These are phyloP conservation scores for Leishmania aethiopica DNA, from an alignment of 208 protist species.

Conservation along the genomic window DNA sequence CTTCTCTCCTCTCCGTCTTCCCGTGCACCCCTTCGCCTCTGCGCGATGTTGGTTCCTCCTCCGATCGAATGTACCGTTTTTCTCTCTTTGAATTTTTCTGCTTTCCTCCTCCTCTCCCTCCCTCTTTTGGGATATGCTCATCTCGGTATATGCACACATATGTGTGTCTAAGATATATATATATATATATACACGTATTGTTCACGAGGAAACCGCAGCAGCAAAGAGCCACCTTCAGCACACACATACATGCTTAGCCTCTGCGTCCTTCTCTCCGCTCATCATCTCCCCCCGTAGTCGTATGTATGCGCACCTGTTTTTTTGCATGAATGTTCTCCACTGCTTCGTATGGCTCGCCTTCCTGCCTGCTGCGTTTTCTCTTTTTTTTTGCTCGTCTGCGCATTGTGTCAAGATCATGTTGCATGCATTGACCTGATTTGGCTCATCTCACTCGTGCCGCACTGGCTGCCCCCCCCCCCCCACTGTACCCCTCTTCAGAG, in stretches of 20 bases:
- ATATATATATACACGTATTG: not conserved
- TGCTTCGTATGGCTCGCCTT: not conserved
- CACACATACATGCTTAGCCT: not conserved
- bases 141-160: not conserved
- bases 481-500: not conserved
- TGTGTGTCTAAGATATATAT: not conserved
- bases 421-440: too few relatives aligned
- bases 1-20: not conserved
- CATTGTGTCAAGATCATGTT: not conserved
- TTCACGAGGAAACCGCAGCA: not conserved
- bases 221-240: not conserved
- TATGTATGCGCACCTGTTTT: not conserved
- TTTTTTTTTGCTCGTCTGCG: not conserved
- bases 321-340: not conserved
- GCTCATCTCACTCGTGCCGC: not conserved
- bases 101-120: not conserved
- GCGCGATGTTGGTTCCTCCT: not conserved
- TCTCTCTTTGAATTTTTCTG: not conserved
- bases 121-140: not conserved
- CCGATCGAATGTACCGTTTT: not conserved
- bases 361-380: not conserved
- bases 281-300: not conserved
- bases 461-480: too few relatives aligned
- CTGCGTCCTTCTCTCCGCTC: not conserved
- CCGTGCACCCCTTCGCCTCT: not conserved